phyloP scores from a whole-genome alignment of 1,139 yeast species.

The Martiniozyma asiatica region DNA sequence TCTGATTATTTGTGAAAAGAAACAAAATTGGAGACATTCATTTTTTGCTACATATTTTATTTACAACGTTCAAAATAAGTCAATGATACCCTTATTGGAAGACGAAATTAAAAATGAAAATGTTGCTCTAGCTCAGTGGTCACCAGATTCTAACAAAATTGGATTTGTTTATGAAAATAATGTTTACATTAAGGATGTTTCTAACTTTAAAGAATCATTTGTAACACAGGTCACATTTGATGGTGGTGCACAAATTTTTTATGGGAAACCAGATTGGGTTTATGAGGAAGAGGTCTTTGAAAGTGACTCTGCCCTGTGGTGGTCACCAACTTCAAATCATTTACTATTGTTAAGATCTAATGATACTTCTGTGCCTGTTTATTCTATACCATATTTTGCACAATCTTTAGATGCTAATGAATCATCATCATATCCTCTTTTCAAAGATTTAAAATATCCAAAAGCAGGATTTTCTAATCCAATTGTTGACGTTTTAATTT shows the following conservation, averaged over 20 bases:
- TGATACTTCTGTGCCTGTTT: constrained; percentile 58
- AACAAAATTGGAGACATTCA: constrained; percentile 44
- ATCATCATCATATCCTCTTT: constrained; percentile 41
- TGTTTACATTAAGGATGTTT: constrained; percentile 32
- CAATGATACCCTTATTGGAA: constrained; percentile 24
- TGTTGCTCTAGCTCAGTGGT: constrained; percentile 49
- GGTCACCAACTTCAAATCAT: constrained; percentile 64
- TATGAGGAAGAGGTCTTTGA: constrained; percentile 85
- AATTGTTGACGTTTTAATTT: constrained; percentile 34
- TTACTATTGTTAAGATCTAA: constrained; percentile 57
- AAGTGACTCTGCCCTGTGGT: constrained; percentile 64
- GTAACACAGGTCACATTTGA: constrained; percentile 56
- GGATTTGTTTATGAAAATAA: constrained; percentile 60
- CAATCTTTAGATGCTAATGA: constrained; percentile 37
- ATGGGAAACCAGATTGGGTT: constrained; percentile 94
- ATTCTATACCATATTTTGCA: constrained; percentile 55
- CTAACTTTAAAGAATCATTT: constrained; percentile 24
- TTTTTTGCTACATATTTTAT: constrained; percentile 41
- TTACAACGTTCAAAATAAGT: constrained; percentile 22
- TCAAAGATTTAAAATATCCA: constrained; percentile 61
- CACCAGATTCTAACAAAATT: constrained; percentile 57
- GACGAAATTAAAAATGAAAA: constrained; percentile 19
- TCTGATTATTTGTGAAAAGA: constrained; percentile 37
- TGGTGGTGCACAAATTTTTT: constrained; percentile 53
- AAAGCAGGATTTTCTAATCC: constrained; percentile 82